Conservation (phyloP, 2,329 filamentous ascomycete species). For the Helminthosporium solani region DNA sequence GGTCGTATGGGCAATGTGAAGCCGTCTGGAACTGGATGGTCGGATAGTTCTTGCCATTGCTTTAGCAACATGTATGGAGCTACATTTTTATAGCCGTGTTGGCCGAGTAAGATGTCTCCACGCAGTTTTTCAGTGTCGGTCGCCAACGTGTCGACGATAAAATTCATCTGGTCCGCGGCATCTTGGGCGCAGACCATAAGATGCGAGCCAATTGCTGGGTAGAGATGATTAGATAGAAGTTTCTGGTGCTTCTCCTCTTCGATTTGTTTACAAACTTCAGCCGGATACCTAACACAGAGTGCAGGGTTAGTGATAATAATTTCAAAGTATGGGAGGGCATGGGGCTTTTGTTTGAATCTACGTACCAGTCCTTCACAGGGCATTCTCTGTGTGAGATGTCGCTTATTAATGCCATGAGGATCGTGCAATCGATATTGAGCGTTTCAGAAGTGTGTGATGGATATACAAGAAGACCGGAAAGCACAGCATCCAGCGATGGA, state of each 20-base stretch:
- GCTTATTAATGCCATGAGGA: conserved; percentile 70
- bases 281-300: conserved; percentile 46
- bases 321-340: too few species aligned
- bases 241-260: conserved; percentile 63
- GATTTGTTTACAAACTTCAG: conserved; percentile 64
- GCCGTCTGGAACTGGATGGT: conserved; percentile 54
- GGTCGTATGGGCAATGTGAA: conserved; percentile 63
- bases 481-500: conserved; percentile 24
- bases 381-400: conserved; percentile 66
- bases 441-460: conserved; percentile 42
- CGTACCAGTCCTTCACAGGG: conserved; percentile 47
- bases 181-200: conserved; percentile 66
- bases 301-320: background rate
- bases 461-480: conserved; percentile 42
- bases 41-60: conserved; percentile 48
- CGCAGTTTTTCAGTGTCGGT: conserved; percentile 52
- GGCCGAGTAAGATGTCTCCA: conserved; percentile 59
- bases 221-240: conserved; percentile 61
- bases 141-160: conserved; percentile 43
- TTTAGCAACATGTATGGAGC: conserved; percentile 17
- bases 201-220: conserved; percentile 59
- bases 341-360: background rate
- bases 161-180: conserved; percentile 63
- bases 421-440: conserved; percentile 66
- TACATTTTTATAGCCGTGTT: conserved; percentile 29